phyloP scores from a whole-genome alignment of 1,284 basidiomycete genomes.

The Fistulinella staudtii region DNA sequence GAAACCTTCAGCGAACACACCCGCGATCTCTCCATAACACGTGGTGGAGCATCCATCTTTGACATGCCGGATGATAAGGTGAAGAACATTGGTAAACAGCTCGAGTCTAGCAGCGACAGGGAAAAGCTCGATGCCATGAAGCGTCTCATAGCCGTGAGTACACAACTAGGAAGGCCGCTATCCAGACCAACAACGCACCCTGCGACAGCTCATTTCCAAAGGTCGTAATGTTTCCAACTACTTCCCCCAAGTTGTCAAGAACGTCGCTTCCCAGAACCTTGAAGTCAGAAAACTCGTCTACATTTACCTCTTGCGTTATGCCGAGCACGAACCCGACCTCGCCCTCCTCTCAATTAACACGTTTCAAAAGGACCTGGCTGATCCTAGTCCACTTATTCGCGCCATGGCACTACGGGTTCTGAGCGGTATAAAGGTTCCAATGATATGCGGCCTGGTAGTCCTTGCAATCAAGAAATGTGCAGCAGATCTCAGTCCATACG shows the following conservation, averaged over 20 bases:
- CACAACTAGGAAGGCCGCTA: neutral
- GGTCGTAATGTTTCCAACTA: constrained; percentile 88
- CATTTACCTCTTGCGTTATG: constrained; percentile 93
- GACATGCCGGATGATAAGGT: constrained; percentile 70
- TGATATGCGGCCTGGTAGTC: constrained; percentile 84
- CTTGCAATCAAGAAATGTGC: constrained; percentile 90
- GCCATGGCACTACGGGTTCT: constrained; percentile 94
- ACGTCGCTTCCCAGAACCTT: constrained; percentile 85
- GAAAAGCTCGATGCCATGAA: constrained; percentile 95
- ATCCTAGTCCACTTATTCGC: constrained; percentile 87
- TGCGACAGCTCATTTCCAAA: constrained; percentile 83
- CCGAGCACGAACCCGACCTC: constrained; percentile 89
- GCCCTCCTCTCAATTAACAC: constrained; percentile 97
- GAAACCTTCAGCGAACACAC: constrained; percentile 78
- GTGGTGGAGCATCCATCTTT: constrained; percentile 55
- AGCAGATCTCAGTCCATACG: constrained; percentile 88
- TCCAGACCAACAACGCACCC: constrained; percentile 10
- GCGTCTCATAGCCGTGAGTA: constrained; percentile 80
- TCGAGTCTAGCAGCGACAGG: constrained; percentile 81
- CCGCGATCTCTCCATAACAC: constrained; percentile 59
- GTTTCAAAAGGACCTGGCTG: constrained; percentile 94
- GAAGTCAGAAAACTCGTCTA: constrained; percentile 97
- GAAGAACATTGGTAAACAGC: constrained; percentile 76
- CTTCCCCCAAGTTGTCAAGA: constrained; percentile 94
- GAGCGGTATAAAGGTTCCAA: constrained; percentile 85